These are phyloP conservation scores for Solanum lycopersicoides DNA, from an alignment of 257 asterid species.

Conservation along the genomic window DNA sequence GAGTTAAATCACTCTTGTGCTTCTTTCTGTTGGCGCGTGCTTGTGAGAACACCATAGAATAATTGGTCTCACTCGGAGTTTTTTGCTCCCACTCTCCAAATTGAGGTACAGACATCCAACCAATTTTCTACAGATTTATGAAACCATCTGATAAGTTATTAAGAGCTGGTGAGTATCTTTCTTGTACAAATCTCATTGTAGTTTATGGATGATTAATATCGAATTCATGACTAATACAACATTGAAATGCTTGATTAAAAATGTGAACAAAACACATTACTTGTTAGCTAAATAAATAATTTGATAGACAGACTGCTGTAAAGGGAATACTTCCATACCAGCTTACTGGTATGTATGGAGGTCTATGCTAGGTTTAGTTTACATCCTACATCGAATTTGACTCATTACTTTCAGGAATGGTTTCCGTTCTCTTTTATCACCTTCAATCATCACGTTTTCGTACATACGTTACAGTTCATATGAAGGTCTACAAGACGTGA, in stretches of 20 bases:
- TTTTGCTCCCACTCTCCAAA: slow-evolving; percentile 53
- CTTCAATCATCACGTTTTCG: not conserved
- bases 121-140: slow-evolving; percentile 9
- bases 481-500: not conserved
- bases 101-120: slow-evolving; percentile 36
- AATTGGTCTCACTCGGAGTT: slow-evolving; percentile 22
- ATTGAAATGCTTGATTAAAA: not conserved
- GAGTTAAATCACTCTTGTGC: slow-evolving; percentile 10
- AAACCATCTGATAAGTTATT: not conserved
- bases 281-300: not conserved
- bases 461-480: not conserved
- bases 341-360: not conserved
- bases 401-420: not conserved
- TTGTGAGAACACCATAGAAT: slow-evolving; percentile 31
- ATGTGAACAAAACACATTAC: not conserved
- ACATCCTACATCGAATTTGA: not conserved
- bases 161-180: not conserved
- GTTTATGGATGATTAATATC: not conserved
- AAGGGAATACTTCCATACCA: not conserved
- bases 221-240: not conserved
- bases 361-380: not conserved
- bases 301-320: not conserved
- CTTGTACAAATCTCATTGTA: not conserved
- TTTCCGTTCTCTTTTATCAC: not conserved
- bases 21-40: slow-evolving; percentile 41